A percentile compares a stretch with the other conserved stretches of the same genome.
These are phyloP conservation scores for Arachnopeziza araneosa DNA, from an alignment of 2,329 filamentous ascomycete genomes.

Conservation along the genomic window DNA sequence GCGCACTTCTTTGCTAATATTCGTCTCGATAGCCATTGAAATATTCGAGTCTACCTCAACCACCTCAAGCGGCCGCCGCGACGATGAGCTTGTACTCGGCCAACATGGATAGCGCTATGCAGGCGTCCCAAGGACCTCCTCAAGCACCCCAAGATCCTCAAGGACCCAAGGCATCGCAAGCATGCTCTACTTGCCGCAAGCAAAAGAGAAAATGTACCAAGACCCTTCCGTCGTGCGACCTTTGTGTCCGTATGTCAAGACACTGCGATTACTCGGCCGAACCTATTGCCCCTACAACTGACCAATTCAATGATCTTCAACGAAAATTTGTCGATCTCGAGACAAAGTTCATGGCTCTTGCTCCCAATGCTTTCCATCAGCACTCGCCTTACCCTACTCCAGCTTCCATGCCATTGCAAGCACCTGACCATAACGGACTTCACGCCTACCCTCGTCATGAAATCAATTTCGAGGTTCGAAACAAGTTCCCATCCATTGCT, in stretches of 20 bases:
- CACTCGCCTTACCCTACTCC: slow-evolving; percentile 24
- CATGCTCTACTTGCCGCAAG: slow-evolving; percentile 39
- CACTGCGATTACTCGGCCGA: slow-evolving; percentile 38
- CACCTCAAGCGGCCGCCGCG: not conserved
- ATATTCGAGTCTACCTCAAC: not conserved
- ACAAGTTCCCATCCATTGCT: slow-evolving; percentile 37
- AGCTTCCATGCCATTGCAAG: slow-evolving; percentile 8
- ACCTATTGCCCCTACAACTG: slow-evolving; percentile 32
- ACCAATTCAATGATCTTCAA: slow-evolving; percentile 36
- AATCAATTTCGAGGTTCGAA: slow-evolving; percentile 23
- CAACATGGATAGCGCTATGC: slow-evolving; percentile 4
- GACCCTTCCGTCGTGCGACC: slow-evolving; percentile 40
- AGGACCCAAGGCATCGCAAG: slow-evolving; percentile 33
- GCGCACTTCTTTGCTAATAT: no score
- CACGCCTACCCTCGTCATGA: slow-evolving; percentile 21
- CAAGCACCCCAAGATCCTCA: slow-evolving; percentile 7
- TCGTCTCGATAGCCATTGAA: no score
- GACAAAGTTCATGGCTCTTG: slow-evolving; percentile 28
- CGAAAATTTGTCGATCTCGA: slow-evolving; percentile 36
- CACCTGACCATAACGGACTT: not conserved
- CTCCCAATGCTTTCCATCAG: slow-evolving; percentile 14
- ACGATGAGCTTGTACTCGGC: not conserved
- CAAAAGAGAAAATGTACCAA: slow-evolving; percentile 51
- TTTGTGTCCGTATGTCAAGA: slow-evolving; percentile 40
- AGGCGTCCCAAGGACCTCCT: not conserved